Base-by-base conservation (phyloP, 192 early-diverging fungal species). In the Coemansia biformis region DNA sequence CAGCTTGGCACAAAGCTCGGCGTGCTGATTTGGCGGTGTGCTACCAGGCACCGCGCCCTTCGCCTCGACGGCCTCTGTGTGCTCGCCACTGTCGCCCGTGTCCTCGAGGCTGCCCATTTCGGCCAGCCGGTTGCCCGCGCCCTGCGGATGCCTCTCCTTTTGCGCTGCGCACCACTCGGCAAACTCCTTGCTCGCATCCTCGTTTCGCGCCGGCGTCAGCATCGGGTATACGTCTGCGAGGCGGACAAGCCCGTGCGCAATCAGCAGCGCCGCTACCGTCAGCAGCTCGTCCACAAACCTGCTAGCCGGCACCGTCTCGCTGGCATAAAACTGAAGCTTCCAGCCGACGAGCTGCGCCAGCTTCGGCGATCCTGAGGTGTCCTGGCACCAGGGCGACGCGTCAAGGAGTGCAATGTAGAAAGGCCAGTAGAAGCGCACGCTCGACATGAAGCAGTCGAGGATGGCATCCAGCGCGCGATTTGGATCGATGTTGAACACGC, bases 381-480 rank as follows among this genome's bases (percentile, higher is more conserved):
- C 38, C 24, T 34, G 53, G 48, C 57, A 61, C 71, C 71, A 75
- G 21, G 71, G 71, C 17, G 71, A 75, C 5, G 63, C 63, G 17
- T 66, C 63, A 14, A 75, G 48, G 1, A 75, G 63, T 0, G 71
- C 63, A 18, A 75, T 43, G 49, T 48, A 75, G 51, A 75, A 75
- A 0, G 54, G 47, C 63, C 63, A 75, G 59, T 66, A 58, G 16
- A 59, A 45, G 16, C 63, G 63, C 39, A 75, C 63, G 23, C 41
- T 59, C 1, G 71, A 57, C 46, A 66, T 66, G 29, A 75, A 75
- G 50, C 71, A 66, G 42, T 75, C 71, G 29, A 75, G 38, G 21
- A 75, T 59, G 13, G 66, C 58, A 37, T 75, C 71, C 23, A 75
- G 31, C 2, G 41, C 71, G 29, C 71, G 71, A 59, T 63, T 66